Evolutionary conservation across 176 grass and related monocot genomes (phyloP), one percentile per base, ranked within the genome.

Genomic region (Zoysia pacifica): DNA sequence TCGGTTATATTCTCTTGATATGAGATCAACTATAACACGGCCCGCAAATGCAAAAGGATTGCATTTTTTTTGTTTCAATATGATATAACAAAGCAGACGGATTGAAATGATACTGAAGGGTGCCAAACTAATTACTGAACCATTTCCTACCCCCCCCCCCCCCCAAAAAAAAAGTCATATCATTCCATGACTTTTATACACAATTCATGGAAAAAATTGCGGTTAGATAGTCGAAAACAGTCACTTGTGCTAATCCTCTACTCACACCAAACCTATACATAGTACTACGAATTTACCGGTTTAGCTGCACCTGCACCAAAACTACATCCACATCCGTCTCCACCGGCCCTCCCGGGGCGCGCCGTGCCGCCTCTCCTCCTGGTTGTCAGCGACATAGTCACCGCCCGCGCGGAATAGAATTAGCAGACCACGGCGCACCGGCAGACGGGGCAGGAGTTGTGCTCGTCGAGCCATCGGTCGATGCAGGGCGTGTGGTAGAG

Each of bases 401-500:
- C 1, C 35, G 9, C 7, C 37, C 5, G 15, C 16, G 6, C 48
- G 46, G 42, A 52, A 72, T 65, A 80, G 77, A 81, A 67, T 28
- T 28, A 28, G 82, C 60, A 78, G 20, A 76, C 85, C 0, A 91
- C 84, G 48, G 81, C 76, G 72, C 86, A 86, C 12, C 92, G 85
- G 81, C 89, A 94, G 16, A 91, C 54, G 19, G 88, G 92, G 77
- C 92, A 94, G 19, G 92, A 88, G 85, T 80, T 85, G 58, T 80
- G 79, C 72, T 81, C 62, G 51, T 74, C 76, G 56, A 94, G 89
- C 89, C 92, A 94, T 72, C 83, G 79, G 81, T 94, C 86, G 86
- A 94, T 91, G 83, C 89, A 94, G 40, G 70, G 70, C 10, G 76
- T 75, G 62, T 94, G 92, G 89, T 89, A 94, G 46, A 94, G 41